These are phyloP conservation scores for Neurospora discreta DNA, from an alignment of 495 filamentous ascomycete species.

Conservation along the genomic window DNA sequence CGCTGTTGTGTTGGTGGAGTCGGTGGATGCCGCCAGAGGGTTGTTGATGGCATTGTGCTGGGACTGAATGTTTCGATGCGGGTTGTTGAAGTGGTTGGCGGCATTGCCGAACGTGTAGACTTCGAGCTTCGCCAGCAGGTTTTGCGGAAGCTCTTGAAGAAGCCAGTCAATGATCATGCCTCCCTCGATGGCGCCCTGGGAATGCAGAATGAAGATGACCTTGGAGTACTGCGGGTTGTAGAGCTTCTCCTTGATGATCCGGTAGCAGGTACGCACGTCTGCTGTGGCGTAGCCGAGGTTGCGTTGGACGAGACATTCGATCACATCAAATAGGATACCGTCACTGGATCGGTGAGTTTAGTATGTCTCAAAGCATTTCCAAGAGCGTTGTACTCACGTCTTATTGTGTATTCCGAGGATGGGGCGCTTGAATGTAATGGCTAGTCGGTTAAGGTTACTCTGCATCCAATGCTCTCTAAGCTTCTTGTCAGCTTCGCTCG, in stretches of 20 bases:
- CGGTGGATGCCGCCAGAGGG: constrained; percentile 15
- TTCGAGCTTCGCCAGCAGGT: constrained; percentile 58
- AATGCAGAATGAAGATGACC: constrained; percentile 69
- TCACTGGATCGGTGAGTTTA: constrained; percentile 9
- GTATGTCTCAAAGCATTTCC: not conserved
- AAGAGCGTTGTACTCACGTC: constrained; percentile 33
- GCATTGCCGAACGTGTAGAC: constrained; percentile 81
- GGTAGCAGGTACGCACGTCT: constrained; percentile 49
- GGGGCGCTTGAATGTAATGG: constrained; percentile 62
- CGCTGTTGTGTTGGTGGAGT: constrained; percentile 8
- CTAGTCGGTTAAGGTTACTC: constrained; percentile 58
- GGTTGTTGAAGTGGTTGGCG: constrained; percentile 84
- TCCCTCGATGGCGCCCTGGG: constrained; percentile 72
- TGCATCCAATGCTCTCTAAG: constrained; percentile 47
- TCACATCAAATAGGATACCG: constrained; percentile 62
- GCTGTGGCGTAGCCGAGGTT: constrained; percentile 61
- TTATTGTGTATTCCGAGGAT: constrained; percentile 76
- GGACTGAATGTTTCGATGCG: constrained; percentile 31
- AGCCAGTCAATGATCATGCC: constrained; percentile 70
- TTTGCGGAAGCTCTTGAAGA: constrained; percentile 59
- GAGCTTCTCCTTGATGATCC: constrained; percentile 47
- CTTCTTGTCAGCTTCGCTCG: constrained; percentile 4
- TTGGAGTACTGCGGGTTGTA: constrained; percentile 51
- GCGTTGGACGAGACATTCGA: constrained; percentile 69
- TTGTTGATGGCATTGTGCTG: constrained; percentile 12